A percentile compares a stretch with the other conserved stretches of the same genome.
Conservation (phyloP, 768 basidiomycete genomes). For the Leucocoprinus leucothites region DNA sequence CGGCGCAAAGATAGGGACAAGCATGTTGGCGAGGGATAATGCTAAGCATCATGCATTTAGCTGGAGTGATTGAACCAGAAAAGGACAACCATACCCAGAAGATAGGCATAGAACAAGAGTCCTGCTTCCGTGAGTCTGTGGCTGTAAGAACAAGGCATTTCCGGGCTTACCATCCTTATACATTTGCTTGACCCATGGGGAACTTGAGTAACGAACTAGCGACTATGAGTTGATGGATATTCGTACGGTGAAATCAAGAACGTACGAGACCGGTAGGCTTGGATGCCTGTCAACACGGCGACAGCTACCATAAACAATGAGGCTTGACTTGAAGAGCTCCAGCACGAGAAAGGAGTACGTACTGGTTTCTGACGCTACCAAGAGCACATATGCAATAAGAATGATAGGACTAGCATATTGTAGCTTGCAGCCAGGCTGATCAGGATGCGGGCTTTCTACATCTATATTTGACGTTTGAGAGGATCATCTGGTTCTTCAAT, state of each 20-base stretch:
- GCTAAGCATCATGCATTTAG: slow-evolving; percentile 16
- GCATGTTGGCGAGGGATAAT: slow-evolving; percentile 36
- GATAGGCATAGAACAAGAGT: slow-evolving; percentile 37
- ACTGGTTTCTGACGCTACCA: slow-evolving; percentile 40
- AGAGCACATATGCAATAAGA: slow-evolving; percentile 33
- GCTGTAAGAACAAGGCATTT: not conserved
- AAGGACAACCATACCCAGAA: slow-evolving; percentile 26
- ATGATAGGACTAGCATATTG: slow-evolving; percentile 32
- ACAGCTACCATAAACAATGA: slow-evolving; percentile 26
- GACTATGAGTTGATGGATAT: not conserved
- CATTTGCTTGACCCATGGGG: slow-evolving; percentile 33
- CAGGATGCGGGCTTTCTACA: slow-evolving; percentile 16
- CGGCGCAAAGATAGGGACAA: slow-evolving; percentile 34
- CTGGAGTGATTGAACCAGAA: not conserved
- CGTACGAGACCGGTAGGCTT: slow-evolving; percentile 36
- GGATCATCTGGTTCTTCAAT: no score
- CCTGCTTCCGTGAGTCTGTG: slow-evolving; percentile 21
- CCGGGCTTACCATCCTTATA: slow-evolving; percentile 34
- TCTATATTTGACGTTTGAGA: not conserved
- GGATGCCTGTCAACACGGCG: slow-evolving; percentile 32
- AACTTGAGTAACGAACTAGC: slow-evolving; percentile 31
- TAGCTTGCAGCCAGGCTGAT: slow-evolving; percentile 28
- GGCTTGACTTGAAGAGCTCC: not conserved
- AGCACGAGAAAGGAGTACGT: slow-evolving; percentile 12
- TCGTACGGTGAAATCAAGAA: not conserved